Conservation (phyloP, 2,329 filamentous ascomycete genomes). For the Nothopassalora personata region DNA sequence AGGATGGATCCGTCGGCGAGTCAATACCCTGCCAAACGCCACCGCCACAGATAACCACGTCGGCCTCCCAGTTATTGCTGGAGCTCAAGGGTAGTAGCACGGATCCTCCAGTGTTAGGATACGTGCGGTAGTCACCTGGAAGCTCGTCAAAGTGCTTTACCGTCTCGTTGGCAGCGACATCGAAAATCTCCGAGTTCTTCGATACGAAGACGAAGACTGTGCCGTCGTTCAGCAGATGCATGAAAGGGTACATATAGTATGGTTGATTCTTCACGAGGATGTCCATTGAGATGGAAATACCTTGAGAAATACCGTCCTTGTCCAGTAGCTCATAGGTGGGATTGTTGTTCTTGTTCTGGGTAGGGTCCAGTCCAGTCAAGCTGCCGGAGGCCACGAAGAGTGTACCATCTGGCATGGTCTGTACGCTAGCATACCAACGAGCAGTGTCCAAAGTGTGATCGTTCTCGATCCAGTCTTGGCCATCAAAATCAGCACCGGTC, state of each 20-base stretch:
- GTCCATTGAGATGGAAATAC: conserved; percentile 47
- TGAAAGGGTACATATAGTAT: conserved; percentile 61
- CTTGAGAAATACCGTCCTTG: conserved; percentile 42
- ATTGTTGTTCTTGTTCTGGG: conserved; percentile 54
- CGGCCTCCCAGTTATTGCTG: conserved; percentile 52
- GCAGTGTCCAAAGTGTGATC: conserved; percentile 50
- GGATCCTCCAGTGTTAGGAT: conserved; percentile 60
- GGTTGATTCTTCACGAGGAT: conserved; percentile 46
- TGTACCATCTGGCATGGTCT: conserved; percentile 52
- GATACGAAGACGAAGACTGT: conserved; percentile 53
- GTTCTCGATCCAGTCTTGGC: conserved; percentile 50
- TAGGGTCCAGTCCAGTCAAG: conserved; percentile 54
- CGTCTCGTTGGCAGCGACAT: conserved; percentile 53
- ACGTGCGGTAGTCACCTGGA: conserved; percentile 60
- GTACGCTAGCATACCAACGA: conserved; percentile 56
- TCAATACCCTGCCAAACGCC: conserved; percentile 58
- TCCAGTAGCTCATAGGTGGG: conserved; percentile 59
- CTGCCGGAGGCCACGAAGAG: conserved; percentile 57
- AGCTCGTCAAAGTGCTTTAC: conserved; percentile 55
- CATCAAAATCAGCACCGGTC: conserved; percentile 42
- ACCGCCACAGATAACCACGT: conserved; percentile 62
- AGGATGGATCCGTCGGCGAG: conserved; percentile 57
- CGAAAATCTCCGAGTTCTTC: conserved; percentile 53
- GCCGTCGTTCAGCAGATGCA: conserved; percentile 54
- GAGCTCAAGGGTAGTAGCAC: conserved; percentile 59